Evolutionary conservation across 352 stramenopile species (phyloP).

Genomic region (Peronospora belbahrii): DNA sequence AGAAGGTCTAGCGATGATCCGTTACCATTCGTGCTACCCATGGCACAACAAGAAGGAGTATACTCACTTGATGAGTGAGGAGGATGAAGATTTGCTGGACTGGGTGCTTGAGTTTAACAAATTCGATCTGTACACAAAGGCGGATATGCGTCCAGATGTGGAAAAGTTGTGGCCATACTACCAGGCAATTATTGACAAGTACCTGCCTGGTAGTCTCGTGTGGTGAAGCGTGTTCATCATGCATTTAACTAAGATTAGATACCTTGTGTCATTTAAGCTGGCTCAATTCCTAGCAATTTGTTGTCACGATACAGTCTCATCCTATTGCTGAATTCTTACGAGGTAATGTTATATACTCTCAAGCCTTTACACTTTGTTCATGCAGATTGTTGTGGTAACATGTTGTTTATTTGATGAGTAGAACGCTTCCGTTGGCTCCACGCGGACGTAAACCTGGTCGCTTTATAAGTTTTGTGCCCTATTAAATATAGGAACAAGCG

Average conservation of each 20-base stretch:
- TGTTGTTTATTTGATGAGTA: neutral
- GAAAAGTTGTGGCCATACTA: conserved; percentile 90
- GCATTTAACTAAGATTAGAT: no score
- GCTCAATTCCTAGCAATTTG: no score
- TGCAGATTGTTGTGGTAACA: no score
- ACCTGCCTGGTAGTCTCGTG: conserved; percentile 61
- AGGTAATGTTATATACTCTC: no score
- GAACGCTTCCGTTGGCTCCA: conserved; percentile 10
- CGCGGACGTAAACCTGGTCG: conserved; percentile 2
- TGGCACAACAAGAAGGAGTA: conserved; percentile 92
- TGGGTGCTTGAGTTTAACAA: conserved; percentile 92
- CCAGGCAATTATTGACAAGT: conserved; percentile 88
- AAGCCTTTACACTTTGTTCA: no score
- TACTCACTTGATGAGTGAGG: conserved; percentile 77
- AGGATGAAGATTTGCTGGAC: conserved; percentile 82
- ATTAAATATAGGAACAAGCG: no score
- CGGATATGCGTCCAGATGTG: conserved; percentile 67
- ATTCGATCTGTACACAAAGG: conserved; percentile 93
- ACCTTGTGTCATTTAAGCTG: no score
- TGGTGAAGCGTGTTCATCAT: conserved; percentile 34
- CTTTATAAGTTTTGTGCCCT: no score
- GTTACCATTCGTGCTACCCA: conserved; percentile 91
- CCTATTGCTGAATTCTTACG: no score
- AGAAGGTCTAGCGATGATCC: conserved; percentile 89
- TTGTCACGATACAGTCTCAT: no score